Percentiles rank a stretch among this genome's conserved stretches.
Conservation (phyloP, 495 filamentous ascomycete genomes). For the Melanomma pulvis-pyrius region DNA sequence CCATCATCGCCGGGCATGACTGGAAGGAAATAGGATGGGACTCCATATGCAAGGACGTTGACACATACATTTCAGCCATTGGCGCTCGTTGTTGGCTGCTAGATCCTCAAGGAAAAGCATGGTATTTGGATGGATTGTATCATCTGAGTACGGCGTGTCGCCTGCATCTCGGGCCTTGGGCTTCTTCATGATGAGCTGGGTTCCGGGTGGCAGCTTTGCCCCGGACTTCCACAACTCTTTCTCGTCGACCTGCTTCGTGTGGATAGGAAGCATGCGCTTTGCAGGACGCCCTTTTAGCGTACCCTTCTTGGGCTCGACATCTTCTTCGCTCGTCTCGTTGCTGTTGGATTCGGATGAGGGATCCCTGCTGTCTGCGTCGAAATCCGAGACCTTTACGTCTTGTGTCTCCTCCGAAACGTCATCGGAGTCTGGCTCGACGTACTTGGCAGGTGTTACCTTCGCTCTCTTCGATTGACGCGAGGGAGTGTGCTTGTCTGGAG, state of each 20-base stretch:
- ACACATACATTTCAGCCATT: conserved; percentile 75
- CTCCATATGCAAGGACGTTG: conserved; percentile 2
- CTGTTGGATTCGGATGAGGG: conserved; percentile 30
- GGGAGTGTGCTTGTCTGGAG: conserved; percentile 34
- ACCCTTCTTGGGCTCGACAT: conserved; percentile 36
- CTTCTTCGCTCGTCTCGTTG: conserved; percentile 41
- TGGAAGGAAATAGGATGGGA: neutral
- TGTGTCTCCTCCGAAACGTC: conserved; percentile 40
- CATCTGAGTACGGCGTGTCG: conserved; percentile 66
- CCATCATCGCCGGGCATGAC: neutral
- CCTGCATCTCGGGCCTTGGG: conserved; percentile 70
- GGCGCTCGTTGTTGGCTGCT: conserved; percentile 73
- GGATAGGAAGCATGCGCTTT: conserved; percentile 34
- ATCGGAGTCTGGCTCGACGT: conserved; percentile 50
- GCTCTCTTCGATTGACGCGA: conserved; percentile 51
- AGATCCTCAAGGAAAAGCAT: conserved; percentile 76
- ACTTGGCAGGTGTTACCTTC: conserved; percentile 59
- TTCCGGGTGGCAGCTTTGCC: conserved; percentile 62
- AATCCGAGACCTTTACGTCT: conserved; percentile 36
- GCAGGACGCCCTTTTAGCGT: conserved; percentile 26
- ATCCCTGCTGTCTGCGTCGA: conserved; percentile 44
- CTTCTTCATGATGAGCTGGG: conserved; percentile 67
- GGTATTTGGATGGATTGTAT: conserved; percentile 78
- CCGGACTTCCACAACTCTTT: conserved; percentile 63
- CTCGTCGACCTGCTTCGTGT: conserved; percentile 43